Base-by-base conservation (phyloP, 352 stramenopile species). In the Globisporangium abappressorium region DNA sequence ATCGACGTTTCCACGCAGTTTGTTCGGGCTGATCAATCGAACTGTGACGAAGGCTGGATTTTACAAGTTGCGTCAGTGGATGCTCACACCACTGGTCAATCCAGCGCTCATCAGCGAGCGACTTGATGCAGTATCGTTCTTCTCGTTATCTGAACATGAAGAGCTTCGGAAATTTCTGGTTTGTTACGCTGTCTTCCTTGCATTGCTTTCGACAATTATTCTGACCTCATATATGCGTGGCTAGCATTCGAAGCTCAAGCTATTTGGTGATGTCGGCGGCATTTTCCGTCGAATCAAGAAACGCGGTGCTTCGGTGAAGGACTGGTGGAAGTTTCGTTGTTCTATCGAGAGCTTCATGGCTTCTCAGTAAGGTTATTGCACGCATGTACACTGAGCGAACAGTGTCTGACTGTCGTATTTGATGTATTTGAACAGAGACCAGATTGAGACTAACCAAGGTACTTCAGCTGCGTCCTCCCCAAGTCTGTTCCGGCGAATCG, bases 11-110 rank as follows among this genome's bases (percentile, higher is more conserved):
- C 30, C n/a, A 59, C 22, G 0, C 34, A 96, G 88, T 68, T 58
- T 96, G 1, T 91, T 89, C 66, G 84, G 83, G 8, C 73, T 96
- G 24, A 69, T 96, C n/a, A 91, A 96, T 66, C 81, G 78, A 47
- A 93, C 85, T 12, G 69, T 92, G 33, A 96, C 88, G 5, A 90
- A 87, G 66, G 83, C 80, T 18, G 88, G 88, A 4, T 70, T 70
- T 20, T 66, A 64, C 20, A 76, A 91, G 62, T 74, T 96, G 18
- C 84, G 84, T 0, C 78, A 80, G 51, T 96, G 88, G 88, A 93
- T 96, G 82, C 64, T 96, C 22, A 75, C 80, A 43, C 88, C 88
- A 36, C 77, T 96, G 18, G 79, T 89, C 5, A 70, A 73, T n/a
- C 57, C 64, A 24, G 28, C 49, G 0, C 60, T 70, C 34, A 93